These are phyloP conservation scores for carrot (Daucus carota) DNA, from an alignment of 129 eudicot species.

Conservation along the genomic window DH1_v3.0 NC_030388.2:29305501-29306000, in stretches of 20 bases:
- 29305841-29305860: conserved; percentile 68
- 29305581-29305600: background rate
- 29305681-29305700: background rate
- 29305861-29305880: conserved; percentile 36
- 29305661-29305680: background rate
- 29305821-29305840: conserved; percentile 48
- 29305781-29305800: conserved; percentile 87
- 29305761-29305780: conserved; percentile 83
- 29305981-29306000: too few species aligned
- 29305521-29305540: background rate
- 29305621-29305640: conserved; percentile 3
- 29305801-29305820: conserved; percentile 60
- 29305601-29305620: conserved; percentile 4
- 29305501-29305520: background rate
- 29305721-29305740: background rate
- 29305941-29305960: too few species aligned
- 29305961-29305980: too few species aligned
- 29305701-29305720: background rate
- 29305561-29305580: background rate
- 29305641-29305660: background rate
- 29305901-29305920: background rate
- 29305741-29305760: conserved; percentile 56
- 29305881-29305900: conserved; percentile 1
- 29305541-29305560: background rate
- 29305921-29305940: too few species aligned